phyloP scores from a whole-genome alignment of 2,329 filamentous ascomycete genomes.

The Metarhizium album region DNA sequence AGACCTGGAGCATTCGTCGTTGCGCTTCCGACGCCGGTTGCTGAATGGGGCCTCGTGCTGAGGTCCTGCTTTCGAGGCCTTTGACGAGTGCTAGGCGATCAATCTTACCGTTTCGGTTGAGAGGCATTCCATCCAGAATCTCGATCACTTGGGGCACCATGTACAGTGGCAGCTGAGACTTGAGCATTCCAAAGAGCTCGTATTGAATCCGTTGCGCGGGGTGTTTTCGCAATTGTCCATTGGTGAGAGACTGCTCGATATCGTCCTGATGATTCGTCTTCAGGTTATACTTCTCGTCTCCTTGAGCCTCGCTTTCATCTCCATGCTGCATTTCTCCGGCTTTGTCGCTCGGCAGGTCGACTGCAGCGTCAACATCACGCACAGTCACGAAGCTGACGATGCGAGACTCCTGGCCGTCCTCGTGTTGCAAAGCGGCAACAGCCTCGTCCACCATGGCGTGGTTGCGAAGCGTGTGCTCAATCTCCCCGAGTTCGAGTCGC shows the following conservation, averaged over 20 bases:
- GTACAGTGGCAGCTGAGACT: constrained; percentile 9
- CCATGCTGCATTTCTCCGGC: no score
- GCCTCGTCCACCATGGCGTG: neutral
- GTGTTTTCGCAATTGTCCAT: neutral
- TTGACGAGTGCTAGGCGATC: constrained; percentile 7
- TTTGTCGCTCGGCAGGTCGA: neutral
- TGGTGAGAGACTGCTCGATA: no score
- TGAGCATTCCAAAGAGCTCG: neutral
- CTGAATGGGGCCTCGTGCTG: neutral
- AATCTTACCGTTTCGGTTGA: constrained; percentile 11
- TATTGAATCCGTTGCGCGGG: neutral
- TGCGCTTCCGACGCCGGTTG: neutral
- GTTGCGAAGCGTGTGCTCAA: constrained; percentile 6
- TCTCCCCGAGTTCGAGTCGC: constrained; percentile 13
- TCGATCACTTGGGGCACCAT: constrained; percentile 14
- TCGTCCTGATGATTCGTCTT: no score
- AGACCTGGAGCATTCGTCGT: neutral
- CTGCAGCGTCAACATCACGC: neutral
- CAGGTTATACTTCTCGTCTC: no score
- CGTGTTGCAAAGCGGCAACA: neutral
- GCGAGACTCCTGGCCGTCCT: neutral
- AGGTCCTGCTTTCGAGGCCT: neutral
- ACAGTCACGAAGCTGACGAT: neutral
- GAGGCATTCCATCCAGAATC: constrained; percentile 8
- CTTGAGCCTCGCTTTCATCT: no score